Percentiles rank a stretch among this genome's conserved stretches.
Evolutionary conservation across 2,329 filamentous ascomycete genomes (phyloP).

Genomic region (Colletotrichum endophyticum): DNA sequence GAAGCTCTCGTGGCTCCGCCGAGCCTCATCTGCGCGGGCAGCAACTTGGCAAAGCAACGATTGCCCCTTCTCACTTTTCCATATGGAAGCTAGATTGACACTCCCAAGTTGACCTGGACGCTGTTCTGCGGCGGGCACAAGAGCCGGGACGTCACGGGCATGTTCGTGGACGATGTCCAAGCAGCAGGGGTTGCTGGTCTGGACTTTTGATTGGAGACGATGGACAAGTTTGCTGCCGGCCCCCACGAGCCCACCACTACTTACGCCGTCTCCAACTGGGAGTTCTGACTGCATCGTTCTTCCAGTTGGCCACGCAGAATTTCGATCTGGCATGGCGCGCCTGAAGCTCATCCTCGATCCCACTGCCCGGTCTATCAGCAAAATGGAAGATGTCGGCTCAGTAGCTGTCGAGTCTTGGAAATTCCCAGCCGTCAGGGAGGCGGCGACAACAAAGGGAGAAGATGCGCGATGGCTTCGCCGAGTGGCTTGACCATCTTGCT

Average conservation of each 20-base stretch:
- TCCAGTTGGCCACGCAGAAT: not conserved
- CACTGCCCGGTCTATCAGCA: not conserved
- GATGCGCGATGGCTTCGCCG: not conserved
- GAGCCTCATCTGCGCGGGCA: no score
- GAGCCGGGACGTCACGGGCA: no score
- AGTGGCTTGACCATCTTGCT: not conserved
- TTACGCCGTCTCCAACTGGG: not conserved
- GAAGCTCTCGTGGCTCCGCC: no score
- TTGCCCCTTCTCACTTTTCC: no score
- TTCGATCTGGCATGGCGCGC: not conserved
- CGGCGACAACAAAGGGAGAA: not conserved
- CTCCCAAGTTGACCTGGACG: no score
- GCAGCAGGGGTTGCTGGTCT: no score
- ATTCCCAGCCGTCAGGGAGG: not conserved
- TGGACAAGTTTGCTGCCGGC: not conserved
- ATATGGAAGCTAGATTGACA: no score
- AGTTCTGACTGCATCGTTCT: not conserved
- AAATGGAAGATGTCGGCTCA: not conserved
- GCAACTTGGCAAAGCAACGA: no score
- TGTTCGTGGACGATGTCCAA: no score
- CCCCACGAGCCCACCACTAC: not conserved
- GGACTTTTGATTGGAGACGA: not conserved
- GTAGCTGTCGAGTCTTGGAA: not conserved
- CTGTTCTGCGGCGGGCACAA: no score
- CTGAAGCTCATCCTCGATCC: not conserved